Conservation (phyloP, 176 grass and related monocot species). For the Avena eriantha region DNA sequence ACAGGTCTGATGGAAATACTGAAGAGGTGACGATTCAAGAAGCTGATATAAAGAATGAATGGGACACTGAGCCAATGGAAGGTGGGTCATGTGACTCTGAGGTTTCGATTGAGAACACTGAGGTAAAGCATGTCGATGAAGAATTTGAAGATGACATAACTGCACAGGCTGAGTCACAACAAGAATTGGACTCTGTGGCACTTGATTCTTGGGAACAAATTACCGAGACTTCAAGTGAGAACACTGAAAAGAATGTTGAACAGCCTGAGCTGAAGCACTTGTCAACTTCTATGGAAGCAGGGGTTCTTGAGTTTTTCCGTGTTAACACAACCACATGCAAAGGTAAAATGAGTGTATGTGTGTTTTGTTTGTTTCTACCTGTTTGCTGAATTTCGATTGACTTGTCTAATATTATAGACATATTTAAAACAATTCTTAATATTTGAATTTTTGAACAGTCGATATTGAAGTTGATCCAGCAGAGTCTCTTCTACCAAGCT, state of each 20-base stretch:
- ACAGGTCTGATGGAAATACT: slow-evolving; percentile 40
- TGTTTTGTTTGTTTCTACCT: slow-evolving; percentile 24
- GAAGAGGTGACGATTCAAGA: slow-evolving; percentile 28
- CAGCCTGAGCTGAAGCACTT: slow-evolving; percentile 34
- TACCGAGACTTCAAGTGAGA: slow-evolving; percentile 34
- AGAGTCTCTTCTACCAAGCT: slow-evolving; percentile 40
- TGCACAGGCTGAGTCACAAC: slow-evolving; percentile 41
- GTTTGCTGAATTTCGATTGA: slow-evolving; percentile 18
- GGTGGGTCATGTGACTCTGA: background rate
- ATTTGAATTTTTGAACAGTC: slow-evolving; percentile 40
- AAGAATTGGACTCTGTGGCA: slow-evolving; percentile 31
- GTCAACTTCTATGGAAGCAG: slow-evolving; percentile 12
- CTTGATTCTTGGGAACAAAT: slow-evolving; percentile 37
- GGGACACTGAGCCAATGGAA: slow-evolving; percentile 18
- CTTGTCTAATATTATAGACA: background rate
- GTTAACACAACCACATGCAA: slow-evolving; percentile 3
- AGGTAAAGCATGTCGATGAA: slow-evolving; percentile 40
- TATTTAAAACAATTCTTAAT: slow-evolving; percentile 21
- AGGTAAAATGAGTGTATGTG: slow-evolving; percentile 38
- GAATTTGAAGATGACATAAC: slow-evolving; percentile 45
- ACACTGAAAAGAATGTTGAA: slow-evolving; percentile 20
- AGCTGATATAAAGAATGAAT: slow-evolving; percentile 20
- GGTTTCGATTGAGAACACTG: slow-evolving; percentile 1
- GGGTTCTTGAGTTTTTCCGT: slow-evolving; percentile 23
- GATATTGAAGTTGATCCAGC: slow-evolving; percentile 44